Base-by-base conservation (phyloP, 148 eudicot species). In the Rhododendron vialii region DNA sequence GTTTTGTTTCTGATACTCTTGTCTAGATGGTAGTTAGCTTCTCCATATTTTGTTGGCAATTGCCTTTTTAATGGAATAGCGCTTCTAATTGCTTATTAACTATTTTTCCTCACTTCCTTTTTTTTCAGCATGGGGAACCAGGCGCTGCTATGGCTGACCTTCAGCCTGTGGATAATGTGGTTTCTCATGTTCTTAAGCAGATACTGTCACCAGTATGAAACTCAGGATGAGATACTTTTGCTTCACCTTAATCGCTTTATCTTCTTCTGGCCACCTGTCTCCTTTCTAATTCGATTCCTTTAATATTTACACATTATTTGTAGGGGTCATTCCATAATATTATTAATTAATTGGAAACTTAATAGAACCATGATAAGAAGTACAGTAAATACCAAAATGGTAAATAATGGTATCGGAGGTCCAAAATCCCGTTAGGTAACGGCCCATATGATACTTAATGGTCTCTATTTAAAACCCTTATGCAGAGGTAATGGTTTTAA, bases 81-180 rank as follows among this genome's bases (percentile, higher is more conserved):
- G 24, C 86, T 74, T 33, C 45, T 41, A 71, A 77, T 87, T 75
- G 55, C 51, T 53, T 13, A 48, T 78, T 45, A 18, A 61, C 80
- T 28, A 47, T 55, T 57, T 63, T 45, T 33, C 50, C 45, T 74
- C 11, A 7, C 38, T 75, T 74, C 5, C 76, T 73, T 18, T 69
- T 50, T 36, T 84, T 90, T 87, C 95, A 97, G 99, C 99, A 97
- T 89, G 99, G 99, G 75, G 98, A 97, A 92, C 93, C 95, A 86
- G 99, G 99, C 87, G 98, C 98, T 90, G 96, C 98, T 90, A 98
- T 95, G 83, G 95, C 94, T 86, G 98, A 95, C 88, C 38, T 94
- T 84, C 98, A 97, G 92, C 95, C 98, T 81, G 98, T 90, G 81
- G 98, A 95, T 88, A 87, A 92, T 81, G 89, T 97, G 79, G 95